Conservation (phyloP, 768 basidiomycete genomes). For the Mrakia frigida region DNA sequence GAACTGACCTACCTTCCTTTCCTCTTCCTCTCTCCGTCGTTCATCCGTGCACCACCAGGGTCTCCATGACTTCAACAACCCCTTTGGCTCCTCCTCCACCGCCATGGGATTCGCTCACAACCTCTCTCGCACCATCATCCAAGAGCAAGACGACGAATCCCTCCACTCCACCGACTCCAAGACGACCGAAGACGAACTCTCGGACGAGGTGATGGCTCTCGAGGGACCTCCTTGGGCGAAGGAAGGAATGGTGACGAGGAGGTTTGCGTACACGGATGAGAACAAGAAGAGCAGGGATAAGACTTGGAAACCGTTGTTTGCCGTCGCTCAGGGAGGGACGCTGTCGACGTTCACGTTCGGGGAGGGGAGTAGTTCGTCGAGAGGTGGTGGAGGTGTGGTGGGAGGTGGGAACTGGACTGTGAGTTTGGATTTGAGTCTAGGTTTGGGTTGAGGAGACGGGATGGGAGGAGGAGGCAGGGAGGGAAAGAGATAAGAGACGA, state of each 20-base stretch:
- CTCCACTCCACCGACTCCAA: conserved; percentile 58
- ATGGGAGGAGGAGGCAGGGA: neutral
- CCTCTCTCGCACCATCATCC: conserved; percentile 91
- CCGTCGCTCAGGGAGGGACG: conserved; percentile 91
- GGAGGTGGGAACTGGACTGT: conserved; percentile 99
- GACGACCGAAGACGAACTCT: conserved; percentile 61
- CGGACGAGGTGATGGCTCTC: conserved; percentile 90
- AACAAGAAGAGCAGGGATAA: conserved; percentile 83
- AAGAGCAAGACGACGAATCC: conserved; percentile 85
- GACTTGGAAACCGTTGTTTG: conserved; percentile 88
- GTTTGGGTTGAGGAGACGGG: neutral
- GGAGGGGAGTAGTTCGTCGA: conserved; percentile 47
- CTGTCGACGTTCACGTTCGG: conserved; percentile 95
- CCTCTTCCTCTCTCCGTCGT: neutral
- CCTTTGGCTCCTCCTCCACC: conserved; percentile 48
- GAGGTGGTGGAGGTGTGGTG: conserved; percentile 52
- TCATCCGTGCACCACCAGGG: neutral
- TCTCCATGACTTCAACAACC: neutral
- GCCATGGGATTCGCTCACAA: conserved; percentile 96
- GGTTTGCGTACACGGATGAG: conserved; percentile 84
- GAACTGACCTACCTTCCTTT: neutral
- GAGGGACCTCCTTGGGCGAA: conserved; percentile 98
- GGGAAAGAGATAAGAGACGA: neutral
- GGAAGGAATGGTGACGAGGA: conserved; percentile 90
- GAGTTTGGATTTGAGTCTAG: conserved; percentile 45